These are phyloP conservation scores for Pugionium cornutum DNA, from an alignment of 345 rosid genomes.

Conservation along the genomic window DNA sequence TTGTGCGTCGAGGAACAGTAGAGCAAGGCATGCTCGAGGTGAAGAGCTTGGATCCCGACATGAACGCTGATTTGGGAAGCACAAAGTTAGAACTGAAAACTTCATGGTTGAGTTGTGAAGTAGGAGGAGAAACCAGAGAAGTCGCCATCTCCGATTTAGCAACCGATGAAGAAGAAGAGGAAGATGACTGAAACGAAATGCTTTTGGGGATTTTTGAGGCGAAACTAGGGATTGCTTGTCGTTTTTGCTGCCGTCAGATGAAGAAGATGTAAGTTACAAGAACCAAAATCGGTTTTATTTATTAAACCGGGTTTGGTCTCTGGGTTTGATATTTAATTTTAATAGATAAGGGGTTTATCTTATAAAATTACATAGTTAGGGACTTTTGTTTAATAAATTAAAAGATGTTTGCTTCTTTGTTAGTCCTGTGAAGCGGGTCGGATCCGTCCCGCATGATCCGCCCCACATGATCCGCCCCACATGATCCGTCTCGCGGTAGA, in stretches of 20 bases:
- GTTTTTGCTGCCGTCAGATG: constrained; percentile 39
- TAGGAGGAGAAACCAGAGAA: constrained; percentile 50
- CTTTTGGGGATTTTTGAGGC: constrained; percentile 26
- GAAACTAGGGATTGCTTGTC: constrained; percentile 43
- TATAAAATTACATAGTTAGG: neutral
- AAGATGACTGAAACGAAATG: neutral
- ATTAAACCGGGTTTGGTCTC: constrained; percentile 17
- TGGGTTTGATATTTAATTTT: neutral
- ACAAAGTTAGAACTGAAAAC: constrained; percentile 28
- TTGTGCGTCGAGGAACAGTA: constrained; percentile 27
- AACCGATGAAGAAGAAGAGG: constrained; percentile 20
- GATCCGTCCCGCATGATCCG: too few relatives aligned
- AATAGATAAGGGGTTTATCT: neutral
- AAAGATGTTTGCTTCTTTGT: neutral
- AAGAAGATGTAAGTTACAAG: constrained; percentile 21
- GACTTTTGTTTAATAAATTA: neutral
- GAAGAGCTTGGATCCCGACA: constrained; percentile 46
- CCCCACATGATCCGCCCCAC: too few relatives aligned
- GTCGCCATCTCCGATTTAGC: constrained; percentile 55
- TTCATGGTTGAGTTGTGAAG: constrained; percentile 46
- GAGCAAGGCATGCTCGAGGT: constrained; percentile 37
- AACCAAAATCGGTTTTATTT: constrained; percentile 12
- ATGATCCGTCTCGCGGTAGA: too few relatives aligned
- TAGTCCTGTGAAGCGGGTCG: too few relatives aligned
- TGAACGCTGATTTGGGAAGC: constrained; percentile 47